A percentile compares a stretch with the other conserved stretches of the same genome.
phyloP scores from a whole-genome alignment of 2,329 filamentous ascomycete genomes.

The Rutstroemia sp. region DNA sequence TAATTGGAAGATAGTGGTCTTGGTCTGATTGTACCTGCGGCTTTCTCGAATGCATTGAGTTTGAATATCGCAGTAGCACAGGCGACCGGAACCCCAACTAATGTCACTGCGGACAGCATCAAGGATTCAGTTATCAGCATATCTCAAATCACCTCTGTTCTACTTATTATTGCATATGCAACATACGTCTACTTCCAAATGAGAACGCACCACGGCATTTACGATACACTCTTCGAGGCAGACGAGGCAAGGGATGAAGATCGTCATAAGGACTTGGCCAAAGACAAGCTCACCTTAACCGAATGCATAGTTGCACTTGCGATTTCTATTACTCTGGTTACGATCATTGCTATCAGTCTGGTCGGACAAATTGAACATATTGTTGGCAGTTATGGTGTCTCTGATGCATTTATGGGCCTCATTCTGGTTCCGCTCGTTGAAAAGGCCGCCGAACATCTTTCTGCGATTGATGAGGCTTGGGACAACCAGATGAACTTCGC shows the following conservation, averaged over 20 bases:
- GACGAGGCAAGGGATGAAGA: slow-evolving; percentile 65
- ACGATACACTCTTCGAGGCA: slow-evolving; percentile 62
- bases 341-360: slow-evolving; percentile 65
- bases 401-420: slow-evolving; percentile 57
- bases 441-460: slow-evolving; percentile 80
- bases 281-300: slow-evolving; percentile 66
- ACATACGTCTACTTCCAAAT: slow-evolving; percentile 67
- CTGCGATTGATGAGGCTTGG: slow-evolving; percentile 77
- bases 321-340: slow-evolving; percentile 60
- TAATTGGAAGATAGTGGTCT: slow-evolving; percentile 34
- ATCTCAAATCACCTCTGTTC: slow-evolving; percentile 62
- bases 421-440: slow-evolving; percentile 78
- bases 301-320: slow-evolving; percentile 62
- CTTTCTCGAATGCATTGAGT: slow-evolving; percentile 40
- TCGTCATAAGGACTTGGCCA: slow-evolving; percentile 48
- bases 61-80: slow-evolving; percentile 11
- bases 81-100: too few species aligned
- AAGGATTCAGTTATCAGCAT: slow-evolving; percentile 50
- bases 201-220: slow-evolving; percentile 68
- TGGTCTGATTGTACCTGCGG: slow-evolving; percentile 35
- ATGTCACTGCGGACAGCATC: slow-evolving; percentile 34
- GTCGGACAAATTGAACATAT: slow-evolving; percentile 64
- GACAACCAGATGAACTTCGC: slow-evolving; percentile 57
- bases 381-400: slow-evolving; percentile 42
- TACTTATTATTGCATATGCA: slow-evolving; percentile 62